Conservation (phyloP, 345 rosid species). For the Syzygium grande region DNA sequence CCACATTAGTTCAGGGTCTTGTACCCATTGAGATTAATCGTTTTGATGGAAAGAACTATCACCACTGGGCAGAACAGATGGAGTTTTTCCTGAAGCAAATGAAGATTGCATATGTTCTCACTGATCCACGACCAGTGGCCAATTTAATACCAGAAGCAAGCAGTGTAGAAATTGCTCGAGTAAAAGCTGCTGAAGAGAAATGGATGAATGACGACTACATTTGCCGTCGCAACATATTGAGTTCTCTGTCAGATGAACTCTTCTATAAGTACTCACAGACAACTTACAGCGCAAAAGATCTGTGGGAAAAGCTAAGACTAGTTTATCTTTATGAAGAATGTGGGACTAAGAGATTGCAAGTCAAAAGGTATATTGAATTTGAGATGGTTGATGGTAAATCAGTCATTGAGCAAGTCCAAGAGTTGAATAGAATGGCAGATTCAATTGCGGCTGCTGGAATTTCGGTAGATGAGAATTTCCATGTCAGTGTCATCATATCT, state of each 20-base stretch:
- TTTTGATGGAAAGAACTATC: slow-evolving; percentile 70
- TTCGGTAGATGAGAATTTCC: slow-evolving; percentile 61
- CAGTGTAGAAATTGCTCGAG: slow-evolving; percentile 14
- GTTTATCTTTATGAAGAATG: slow-evolving; percentile 57
- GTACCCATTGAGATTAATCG: slow-evolving; percentile 36
- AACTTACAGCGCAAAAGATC: slow-evolving; percentile 49
- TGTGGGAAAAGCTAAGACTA: slow-evolving; percentile 75
- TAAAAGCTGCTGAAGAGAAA: slow-evolving; percentile 29
- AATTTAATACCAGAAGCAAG: slow-evolving; percentile 16
- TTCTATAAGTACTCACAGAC: slow-evolving; percentile 46
- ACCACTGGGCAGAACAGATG: slow-evolving; percentile 53
- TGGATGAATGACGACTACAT: slow-evolving; percentile 66
- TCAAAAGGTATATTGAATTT: slow-evolving; percentile 70
- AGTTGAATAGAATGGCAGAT: slow-evolving; percentile 65
- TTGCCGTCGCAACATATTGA: slow-evolving; percentile 57
- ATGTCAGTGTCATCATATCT: slow-evolving; percentile 54
- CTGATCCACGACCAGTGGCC: slow-evolving; percentile 38
- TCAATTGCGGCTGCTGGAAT: slow-evolving; percentile 54
- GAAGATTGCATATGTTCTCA: slow-evolving; percentile 51
- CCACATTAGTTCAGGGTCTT: slow-evolving; percentile 17
- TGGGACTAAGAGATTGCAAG: slow-evolving; percentile 55
- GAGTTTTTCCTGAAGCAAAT: slow-evolving; percentile 59
- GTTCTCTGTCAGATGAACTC: slow-evolving; percentile 56
- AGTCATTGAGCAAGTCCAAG: slow-evolving; percentile 48
- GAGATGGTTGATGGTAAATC: slow-evolving; percentile 54